Evolutionary conservation across 139 green algal species (phyloP).

Genomic region (Picochlorum sp.): DNA sequence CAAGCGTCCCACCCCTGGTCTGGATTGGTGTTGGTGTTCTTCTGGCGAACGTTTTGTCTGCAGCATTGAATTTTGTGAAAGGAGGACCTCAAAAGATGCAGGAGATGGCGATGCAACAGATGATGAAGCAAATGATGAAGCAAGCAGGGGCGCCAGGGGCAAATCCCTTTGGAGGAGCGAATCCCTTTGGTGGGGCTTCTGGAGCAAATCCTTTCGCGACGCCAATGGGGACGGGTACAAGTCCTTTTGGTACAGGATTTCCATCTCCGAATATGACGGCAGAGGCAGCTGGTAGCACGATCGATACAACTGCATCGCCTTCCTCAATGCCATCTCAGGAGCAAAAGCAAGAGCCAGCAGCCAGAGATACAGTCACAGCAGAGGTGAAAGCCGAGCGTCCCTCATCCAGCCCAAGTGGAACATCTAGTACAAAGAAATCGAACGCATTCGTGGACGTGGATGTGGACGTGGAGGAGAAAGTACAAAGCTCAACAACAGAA

Average conservation of each 20-base stretch:
- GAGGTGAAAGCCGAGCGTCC: constrained; percentile 13
- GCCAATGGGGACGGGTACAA: background rate
- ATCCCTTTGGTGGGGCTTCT: background rate
- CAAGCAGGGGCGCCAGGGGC: constrained; percentile 17
- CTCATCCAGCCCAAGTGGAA: background rate
- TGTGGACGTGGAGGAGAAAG: background rate
- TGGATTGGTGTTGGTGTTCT: constrained; percentile 28
- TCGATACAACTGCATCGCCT: constrained; percentile 7
- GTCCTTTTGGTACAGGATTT: constrained; percentile 15
- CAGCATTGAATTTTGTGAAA: constrained; percentile 18
- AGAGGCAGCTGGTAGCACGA: background rate
- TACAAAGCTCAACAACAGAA: background rate
- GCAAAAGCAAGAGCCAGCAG: constrained; percentile 9
- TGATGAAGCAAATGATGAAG: constrained; percentile 44
- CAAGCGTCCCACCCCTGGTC: constrained; percentile 20
- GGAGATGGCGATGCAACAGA: constrained; percentile 25
- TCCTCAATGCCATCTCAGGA: background rate
- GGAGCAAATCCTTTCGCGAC: constrained; percentile 4
- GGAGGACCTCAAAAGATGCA: constrained; percentile 31
- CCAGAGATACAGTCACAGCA: background rate
- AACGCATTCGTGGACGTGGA: constrained; percentile 26
- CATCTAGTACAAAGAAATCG: constrained; percentile 15
- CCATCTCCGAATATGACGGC: background rate
- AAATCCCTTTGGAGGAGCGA: constrained; percentile 13
- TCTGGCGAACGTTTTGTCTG: constrained; percentile 14